Percentiles rank a stretch among this genome's conserved stretches.
phyloP scores from a whole-genome alignment of 2,329 filamentous ascomycete genomes.

The Aspergillus melleus region DNA sequence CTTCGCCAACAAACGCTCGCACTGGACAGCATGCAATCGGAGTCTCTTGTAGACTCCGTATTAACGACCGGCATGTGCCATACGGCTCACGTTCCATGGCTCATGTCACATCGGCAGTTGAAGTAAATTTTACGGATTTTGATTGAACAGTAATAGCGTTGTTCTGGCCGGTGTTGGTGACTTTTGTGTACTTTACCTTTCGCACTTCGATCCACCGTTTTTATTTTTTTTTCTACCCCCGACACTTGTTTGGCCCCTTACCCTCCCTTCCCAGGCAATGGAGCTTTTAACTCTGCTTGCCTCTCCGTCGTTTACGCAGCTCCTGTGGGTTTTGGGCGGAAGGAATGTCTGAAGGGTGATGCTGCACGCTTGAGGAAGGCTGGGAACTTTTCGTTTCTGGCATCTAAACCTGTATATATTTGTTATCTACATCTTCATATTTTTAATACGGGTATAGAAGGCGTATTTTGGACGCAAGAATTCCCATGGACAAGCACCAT shows the following conservation, averaged over 20 bases:
- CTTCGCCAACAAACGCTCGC: not conserved
- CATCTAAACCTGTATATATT: conserved; percentile 20
- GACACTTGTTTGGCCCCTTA: not conserved
- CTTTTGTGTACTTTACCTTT: conserved; percentile 7
- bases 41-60: not conserved
- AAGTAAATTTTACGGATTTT: conserved; percentile 7
- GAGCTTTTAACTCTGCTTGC: not conserved
- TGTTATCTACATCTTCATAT: conserved; percentile 18
- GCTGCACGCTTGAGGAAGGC: not conserved
- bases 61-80: conserved; percentile 25
- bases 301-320: not conserved
- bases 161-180: conserved; percentile 27
- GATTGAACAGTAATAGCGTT: conserved; percentile 17
- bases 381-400: conserved; percentile 8
- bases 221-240: not conserved
- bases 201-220: not conserved
- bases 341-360: too few relatives aligned
- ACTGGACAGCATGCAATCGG: not conserved
- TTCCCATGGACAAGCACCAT: too few relatives aligned
- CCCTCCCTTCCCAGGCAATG: not conserved
- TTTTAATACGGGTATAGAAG: conserved; percentile 23
- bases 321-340: not conserved
- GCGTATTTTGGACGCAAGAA: not conserved
- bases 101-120: conserved; percentile 28
- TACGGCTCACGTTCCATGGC: conserved; percentile 33